These are phyloP conservation scores for Eucalyptus lansdowneana DNA, from an alignment of 345 rosid genomes.

Conservation along the genomic window DNA sequence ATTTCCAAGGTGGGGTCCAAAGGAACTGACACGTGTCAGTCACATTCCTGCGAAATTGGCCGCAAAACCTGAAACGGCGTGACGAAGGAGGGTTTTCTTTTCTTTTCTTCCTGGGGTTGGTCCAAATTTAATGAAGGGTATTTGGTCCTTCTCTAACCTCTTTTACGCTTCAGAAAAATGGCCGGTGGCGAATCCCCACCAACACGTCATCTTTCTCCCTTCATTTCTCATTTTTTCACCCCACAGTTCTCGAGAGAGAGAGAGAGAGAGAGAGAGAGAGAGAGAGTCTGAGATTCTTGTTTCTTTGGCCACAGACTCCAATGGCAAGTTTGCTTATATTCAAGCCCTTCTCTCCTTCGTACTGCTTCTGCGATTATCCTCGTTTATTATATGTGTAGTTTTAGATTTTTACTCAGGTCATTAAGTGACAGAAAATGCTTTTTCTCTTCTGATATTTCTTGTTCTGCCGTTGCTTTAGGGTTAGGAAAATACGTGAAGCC, in stretches of 20 bases:
- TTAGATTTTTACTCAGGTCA: background rate
- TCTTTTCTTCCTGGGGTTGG: background rate
- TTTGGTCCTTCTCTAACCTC: background rate
- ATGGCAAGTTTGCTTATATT: background rate
- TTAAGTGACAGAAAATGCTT: background rate
- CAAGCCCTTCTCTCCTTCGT: background rate
- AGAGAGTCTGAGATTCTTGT: background rate
- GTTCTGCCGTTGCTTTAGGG: background rate
- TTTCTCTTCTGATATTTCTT: background rate
- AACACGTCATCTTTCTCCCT: background rate
- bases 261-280: background rate
- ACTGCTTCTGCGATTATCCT: background rate
- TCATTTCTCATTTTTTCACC: background rate
- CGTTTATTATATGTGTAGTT: background rate
- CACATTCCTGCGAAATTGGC: conserved; percentile 45
- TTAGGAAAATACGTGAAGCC: background rate
- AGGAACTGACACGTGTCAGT: conserved; percentile 36
- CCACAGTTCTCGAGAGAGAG: background rate
- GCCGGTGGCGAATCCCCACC: background rate
- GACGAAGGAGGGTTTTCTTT: conserved; percentile 1
- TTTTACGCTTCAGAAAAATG: background rate
- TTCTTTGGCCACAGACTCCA: background rate
- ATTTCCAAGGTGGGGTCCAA: background rate
- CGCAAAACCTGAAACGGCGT: conserved; percentile 49
- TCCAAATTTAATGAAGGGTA: background rate